A percentile compares a stretch with the other conserved stretches of the same genome.
These are phyloP conservation scores for Shiraia bambusicola DNA, from an alignment of 2,329 filamentous ascomycete genomes.

Conservation along the genomic window DNA sequence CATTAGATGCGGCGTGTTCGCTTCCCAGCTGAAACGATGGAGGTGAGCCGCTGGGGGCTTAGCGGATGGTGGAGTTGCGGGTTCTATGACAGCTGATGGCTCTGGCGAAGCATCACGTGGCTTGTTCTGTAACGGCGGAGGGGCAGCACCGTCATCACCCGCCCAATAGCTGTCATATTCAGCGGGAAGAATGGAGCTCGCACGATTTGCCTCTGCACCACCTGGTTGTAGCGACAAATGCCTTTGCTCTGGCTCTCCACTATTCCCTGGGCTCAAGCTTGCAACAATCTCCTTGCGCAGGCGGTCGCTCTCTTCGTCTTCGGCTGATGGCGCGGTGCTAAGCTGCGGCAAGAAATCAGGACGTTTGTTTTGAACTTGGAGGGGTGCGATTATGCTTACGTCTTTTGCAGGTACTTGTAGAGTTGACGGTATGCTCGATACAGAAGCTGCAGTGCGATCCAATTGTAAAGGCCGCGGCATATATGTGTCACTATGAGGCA, in stretches of 20 bases:
- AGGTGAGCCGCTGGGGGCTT: slow-evolving; percentile 19
- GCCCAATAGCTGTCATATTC: slow-evolving; percentile 71
- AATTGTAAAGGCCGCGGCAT: slow-evolving; percentile 42
- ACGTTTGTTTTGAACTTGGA: slow-evolving; percentile 16
- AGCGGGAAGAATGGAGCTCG: slow-evolving; percentile 64
- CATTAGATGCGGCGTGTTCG: slow-evolving; percentile 12
- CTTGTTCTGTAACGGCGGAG: slow-evolving; percentile 32
- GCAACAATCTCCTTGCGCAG: slow-evolving; percentile 74
- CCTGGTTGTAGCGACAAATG: slow-evolving; percentile 29
- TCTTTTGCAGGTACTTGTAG: slow-evolving; percentile 47
- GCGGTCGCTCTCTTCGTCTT: slow-evolving; percentile 69
- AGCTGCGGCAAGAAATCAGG: slow-evolving; percentile 37
- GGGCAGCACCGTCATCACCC: slow-evolving; percentile 48
- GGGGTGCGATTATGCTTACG: slow-evolving; percentile 45
- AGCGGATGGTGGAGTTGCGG: slow-evolving; percentile 12
- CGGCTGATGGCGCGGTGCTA: slow-evolving; percentile 55
- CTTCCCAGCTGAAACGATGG: slow-evolving; percentile 40
- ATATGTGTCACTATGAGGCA: slow-evolving; percentile 38
- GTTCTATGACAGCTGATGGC: slow-evolving; percentile 6
- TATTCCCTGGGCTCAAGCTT: slow-evolving; percentile 52
- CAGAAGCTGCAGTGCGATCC: slow-evolving; percentile 39
- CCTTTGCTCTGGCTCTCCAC: slow-evolving; percentile 23
- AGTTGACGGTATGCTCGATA: slow-evolving; percentile 47
- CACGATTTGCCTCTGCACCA: slow-evolving; percentile 43
- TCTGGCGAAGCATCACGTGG: slow-evolving; percentile 20